These are phyloP conservation scores for Tetrahymena malaccensis DNA, from an alignment of 73 alveolate species.

Conservation along the genomic window DNA sequence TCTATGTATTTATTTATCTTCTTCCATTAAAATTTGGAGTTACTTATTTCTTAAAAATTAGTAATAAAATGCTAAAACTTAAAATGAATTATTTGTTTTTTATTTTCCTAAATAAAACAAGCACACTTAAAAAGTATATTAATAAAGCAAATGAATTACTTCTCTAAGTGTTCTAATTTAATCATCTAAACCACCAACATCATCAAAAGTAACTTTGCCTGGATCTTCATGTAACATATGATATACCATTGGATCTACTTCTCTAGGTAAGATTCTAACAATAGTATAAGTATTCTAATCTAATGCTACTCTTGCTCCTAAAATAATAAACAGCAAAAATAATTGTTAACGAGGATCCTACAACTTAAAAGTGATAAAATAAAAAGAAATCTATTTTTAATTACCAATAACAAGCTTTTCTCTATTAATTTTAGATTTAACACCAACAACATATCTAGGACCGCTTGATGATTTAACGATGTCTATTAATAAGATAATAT, in stretches of 20 bases:
- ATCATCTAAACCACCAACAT: slow-evolving; percentile 95
- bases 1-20: neutral
- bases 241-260: slow-evolving; percentile 97
- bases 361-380: too few relatives aligned
- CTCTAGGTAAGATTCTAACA: slow-evolving; percentile 96
- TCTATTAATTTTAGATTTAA: slow-evolving; percentile 86
- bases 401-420: slow-evolving; percentile 49
- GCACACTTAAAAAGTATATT: neutral
- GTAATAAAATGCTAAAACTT: too few relatives aligned
- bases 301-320: slow-evolving; percentile 74
- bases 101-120: too few relatives aligned
- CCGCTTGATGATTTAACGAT: slow-evolving; percentile 96
- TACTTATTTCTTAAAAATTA: neutral
- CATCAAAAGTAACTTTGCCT: slow-evolving; percentile 84
- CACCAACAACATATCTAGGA: slow-evolving; percentile 97
- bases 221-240: slow-evolving; percentile 98
- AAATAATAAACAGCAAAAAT: neutral
- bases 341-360: neutral
- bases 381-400: too few relatives aligned
- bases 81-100: too few relatives aligned
- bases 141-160: neutral
- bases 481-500: slow-evolving; percentile 5
- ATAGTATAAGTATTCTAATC: slow-evolving; percentile 83
- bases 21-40: neutral
- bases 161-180: slow-evolving; percentile 96